phyloP scores from a whole-genome alignment of 2,329 filamentous ascomycete species.

The Coniochaeta sp. region DNA sequence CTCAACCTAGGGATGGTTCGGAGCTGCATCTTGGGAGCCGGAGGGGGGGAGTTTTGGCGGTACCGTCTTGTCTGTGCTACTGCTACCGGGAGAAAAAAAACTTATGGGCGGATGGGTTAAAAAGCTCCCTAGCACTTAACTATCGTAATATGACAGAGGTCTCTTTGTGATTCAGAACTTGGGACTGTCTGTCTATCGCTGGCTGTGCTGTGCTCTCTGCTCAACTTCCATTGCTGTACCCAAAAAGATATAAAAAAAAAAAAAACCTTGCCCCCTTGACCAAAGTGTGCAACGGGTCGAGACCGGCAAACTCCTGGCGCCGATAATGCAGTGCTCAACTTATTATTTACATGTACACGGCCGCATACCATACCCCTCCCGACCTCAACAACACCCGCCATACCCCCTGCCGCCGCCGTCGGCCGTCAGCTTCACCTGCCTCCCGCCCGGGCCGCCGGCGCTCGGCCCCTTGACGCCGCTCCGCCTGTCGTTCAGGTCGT shows the following conservation, averaged over 20 bases:
- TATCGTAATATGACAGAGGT: background rate
- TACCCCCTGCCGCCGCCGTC: slow-evolving; percentile 29
- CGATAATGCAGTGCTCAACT: background rate
- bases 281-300: background rate
- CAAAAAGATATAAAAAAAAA: too few relatives aligned
- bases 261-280: background rate
- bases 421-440: slow-evolving; percentile 35
- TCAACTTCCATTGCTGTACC: background rate
- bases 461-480: slow-evolving; percentile 79
- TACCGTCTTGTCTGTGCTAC: slow-evolving; percentile 1
- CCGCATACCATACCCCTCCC: background rate
- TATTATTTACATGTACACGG: background rate
- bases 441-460: slow-evolving; percentile 33
- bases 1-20: background rate
- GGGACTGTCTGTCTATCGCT: background rate
- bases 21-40: background rate
- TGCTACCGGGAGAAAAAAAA: background rate
- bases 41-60: background rate
- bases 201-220: background rate
- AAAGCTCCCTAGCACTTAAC: background rate
- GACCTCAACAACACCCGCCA: slow-evolving; percentile 40
- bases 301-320: background rate
- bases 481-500: slow-evolving; percentile 87
- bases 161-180: background rate
- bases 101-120: background rate